Percentiles rank a stretch among this genome's conserved stretches.
phyloP scores from a whole-genome alignment of 2,329 filamentous ascomycete species.

The Ustilaginoidea virens region DNA sequence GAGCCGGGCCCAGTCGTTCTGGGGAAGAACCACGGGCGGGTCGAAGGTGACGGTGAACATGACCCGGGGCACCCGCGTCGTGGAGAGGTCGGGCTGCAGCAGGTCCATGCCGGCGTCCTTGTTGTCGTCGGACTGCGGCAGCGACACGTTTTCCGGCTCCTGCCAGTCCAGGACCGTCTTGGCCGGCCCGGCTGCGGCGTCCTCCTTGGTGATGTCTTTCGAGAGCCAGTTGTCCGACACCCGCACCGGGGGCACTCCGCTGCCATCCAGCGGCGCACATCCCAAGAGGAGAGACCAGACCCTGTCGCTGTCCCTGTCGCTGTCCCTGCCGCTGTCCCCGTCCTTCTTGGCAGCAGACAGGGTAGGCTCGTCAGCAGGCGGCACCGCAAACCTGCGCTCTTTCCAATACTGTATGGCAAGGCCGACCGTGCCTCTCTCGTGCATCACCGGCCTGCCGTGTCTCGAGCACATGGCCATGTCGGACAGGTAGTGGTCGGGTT shows the following conservation, averaged over 20 bases:
- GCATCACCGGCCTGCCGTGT: conserved; percentile 57
- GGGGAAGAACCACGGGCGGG: conserved; percentile 57
- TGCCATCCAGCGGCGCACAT: conserved; percentile 34
- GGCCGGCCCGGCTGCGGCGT: conserved; percentile 25
- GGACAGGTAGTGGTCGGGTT: conserved; percentile 32
- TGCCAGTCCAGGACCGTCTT: conserved; percentile 50
- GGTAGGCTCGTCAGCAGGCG: conserved; percentile 19
- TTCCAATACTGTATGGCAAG: conserved; percentile 68
- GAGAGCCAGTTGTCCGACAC: conserved; percentile 64
- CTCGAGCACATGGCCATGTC: conserved; percentile 51
- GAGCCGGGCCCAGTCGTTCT: conserved; percentile 46
- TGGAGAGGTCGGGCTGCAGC: conserved; percentile 28
- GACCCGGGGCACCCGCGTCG: conserved; percentile 48
- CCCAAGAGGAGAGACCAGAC: conserved; percentile 56
- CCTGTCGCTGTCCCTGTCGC: conserved; percentile 20
- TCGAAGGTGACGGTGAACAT: conserved; percentile 62
- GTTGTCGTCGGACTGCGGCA: conserved; percentile 30
- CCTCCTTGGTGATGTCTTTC: conserved; percentile 44
- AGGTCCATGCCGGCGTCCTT: conserved; percentile 37
- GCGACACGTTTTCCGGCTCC: conserved; percentile 50
- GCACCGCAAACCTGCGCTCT: conserved; percentile 35
- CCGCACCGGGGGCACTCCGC: conserved; percentile 44
- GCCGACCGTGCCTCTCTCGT: conserved; percentile 50
- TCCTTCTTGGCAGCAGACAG: conserved; percentile 23
- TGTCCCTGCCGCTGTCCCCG: not conserved